A percentile compares a stretch with the other conserved stretches of the same genome.
Evolutionary conservation across 2,329 filamentous ascomycete genomes (phyloP).

Genomic region (Pezicula carpinea): DNA sequence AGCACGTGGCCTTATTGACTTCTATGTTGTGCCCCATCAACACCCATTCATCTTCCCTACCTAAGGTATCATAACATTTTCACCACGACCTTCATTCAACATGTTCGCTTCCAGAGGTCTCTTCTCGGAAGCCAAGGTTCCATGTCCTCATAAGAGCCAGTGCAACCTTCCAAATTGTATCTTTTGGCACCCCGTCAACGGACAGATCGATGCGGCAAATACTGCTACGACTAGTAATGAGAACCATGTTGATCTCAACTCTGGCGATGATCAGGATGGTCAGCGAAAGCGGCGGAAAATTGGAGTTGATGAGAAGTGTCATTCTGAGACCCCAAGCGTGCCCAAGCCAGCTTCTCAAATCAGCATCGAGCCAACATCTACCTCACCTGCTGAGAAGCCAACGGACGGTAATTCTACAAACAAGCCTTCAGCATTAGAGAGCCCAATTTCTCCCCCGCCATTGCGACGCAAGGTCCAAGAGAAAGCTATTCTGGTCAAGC

Average conservation of each 20-base stretch:
- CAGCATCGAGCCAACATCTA: neutral
- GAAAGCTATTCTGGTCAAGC: neutral
- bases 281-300: conserved; percentile 29
- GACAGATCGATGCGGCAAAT: neutral
- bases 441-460: conserved; percentile 24
- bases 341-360: neutral
- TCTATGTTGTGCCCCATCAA: neutral
- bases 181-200: conserved; percentile 20
- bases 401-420: neutral
- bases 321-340: no score
- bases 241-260: neutral
- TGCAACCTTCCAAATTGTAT: conserved; percentile 29
- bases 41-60: conserved; percentile 5
- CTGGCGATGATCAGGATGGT: conserved; percentile 23
- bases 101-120: conserved; percentile 30
- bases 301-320: conserved; percentile 12
- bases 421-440: conserved; percentile 5
- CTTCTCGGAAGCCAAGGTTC: conserved; percentile 20
- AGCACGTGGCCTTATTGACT: neutral
- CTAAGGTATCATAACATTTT: conserved; percentile 30
- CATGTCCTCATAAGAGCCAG: conserved; percentile 25
- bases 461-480: conserved; percentile 17
- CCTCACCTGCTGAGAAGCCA: neutral
- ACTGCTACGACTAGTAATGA: neutral
- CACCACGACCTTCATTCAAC: conserved; percentile 25